These are phyloP conservation scores for Fraxinus floribunda DNA, from an alignment of 305 asterid species.

Conservation along the genomic window DNA sequence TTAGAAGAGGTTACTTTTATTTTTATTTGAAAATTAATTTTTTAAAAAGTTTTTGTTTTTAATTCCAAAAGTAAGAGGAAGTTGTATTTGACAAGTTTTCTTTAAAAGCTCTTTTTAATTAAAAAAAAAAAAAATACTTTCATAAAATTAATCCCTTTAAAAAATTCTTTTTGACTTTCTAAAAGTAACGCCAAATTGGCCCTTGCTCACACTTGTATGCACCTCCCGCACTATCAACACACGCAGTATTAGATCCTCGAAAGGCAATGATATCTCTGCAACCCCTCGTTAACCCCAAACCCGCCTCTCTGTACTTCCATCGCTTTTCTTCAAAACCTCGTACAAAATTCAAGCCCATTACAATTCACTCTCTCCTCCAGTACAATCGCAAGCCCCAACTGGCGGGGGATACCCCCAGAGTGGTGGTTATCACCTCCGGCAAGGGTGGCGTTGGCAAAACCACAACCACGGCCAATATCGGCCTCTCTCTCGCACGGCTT, in stretches of 20 bases:
- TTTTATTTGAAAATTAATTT: too few relatives aligned
- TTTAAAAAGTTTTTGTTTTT: too few relatives aligned
- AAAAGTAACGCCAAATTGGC: too few relatives aligned
- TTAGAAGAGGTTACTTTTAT: too few relatives aligned
- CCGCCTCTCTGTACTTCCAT: conserved; percentile 22
- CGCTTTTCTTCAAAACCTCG: conserved; percentile 25
- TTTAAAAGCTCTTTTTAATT: too few relatives aligned
- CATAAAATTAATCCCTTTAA: too few relatives aligned
- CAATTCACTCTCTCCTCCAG: conserved; percentile 34
- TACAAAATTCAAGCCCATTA: conserved; percentile 22
- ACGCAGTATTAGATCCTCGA: background rate
- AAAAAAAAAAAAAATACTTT: too few relatives aligned
- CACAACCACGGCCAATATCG: conserved; percentile 53
- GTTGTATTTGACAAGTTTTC: too few relatives aligned
- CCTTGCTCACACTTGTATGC: background rate
- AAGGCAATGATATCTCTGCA: conserved; percentile 30
- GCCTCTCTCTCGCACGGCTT: conserved; percentile 46
- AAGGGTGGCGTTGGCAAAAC: conserved; percentile 58
- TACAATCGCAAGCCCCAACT: conserved; percentile 54
- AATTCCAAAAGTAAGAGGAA: too few relatives aligned
- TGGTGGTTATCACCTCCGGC: conserved; percentile 53
- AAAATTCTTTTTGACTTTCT: too few relatives aligned
- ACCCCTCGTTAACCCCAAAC: conserved; percentile 32
- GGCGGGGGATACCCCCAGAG: conserved; percentile 45
- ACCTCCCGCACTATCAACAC: background rate